Conservation (phyloP, 225 moss, liverwort and hornwort genomes). For the Marchantia paleacea region DNA sequence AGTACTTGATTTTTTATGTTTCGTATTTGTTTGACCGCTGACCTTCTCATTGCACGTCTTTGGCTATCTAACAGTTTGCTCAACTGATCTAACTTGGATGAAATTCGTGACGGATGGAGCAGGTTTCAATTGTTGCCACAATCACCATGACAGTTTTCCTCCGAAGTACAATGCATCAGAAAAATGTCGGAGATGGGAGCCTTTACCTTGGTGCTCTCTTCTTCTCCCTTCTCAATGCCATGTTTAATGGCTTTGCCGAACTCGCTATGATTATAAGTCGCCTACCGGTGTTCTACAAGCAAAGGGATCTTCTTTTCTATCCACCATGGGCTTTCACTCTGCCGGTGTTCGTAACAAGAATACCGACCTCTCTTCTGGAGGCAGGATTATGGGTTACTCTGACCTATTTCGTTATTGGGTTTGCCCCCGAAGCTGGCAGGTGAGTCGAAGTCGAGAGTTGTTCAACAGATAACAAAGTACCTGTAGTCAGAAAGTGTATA, state of each 20-base stretch:
- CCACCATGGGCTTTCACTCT: constrained; percentile 85
- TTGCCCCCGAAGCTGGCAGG: constrained; percentile 76
- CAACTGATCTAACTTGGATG: not conserved
- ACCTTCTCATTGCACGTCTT: not conserved
- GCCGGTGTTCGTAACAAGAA: constrained; percentile 66
- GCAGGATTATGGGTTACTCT: constrained; percentile 73
- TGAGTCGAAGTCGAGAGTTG: constrained; percentile 17
- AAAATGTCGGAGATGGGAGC: constrained; percentile 50
- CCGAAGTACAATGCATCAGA: constrained; percentile 68
- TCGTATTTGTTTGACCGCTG: not conserved
- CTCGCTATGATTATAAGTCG: constrained; percentile 81
- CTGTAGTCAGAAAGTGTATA: not conserved
- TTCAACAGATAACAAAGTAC: not conserved
- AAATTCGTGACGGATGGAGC: constrained; percentile 8
- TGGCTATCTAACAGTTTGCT: not conserved
- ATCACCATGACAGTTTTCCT: constrained; percentile 72
- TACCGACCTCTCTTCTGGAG: constrained; percentile 69
- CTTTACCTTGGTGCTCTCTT: constrained; percentile 70
- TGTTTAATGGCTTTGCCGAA: constrained; percentile 95
- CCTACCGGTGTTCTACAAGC: constrained; percentile 82
- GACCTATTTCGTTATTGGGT: constrained; percentile 68
- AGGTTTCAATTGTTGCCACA: constrained; percentile 71
- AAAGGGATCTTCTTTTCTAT: constrained; percentile 83
- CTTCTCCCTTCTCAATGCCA: constrained; percentile 73
- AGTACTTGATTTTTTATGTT: not conserved